Evolutionary conservation across 2,329 filamentous ascomycete species (phyloP).

Genomic region (Fusarium austroafricanum): DNA sequence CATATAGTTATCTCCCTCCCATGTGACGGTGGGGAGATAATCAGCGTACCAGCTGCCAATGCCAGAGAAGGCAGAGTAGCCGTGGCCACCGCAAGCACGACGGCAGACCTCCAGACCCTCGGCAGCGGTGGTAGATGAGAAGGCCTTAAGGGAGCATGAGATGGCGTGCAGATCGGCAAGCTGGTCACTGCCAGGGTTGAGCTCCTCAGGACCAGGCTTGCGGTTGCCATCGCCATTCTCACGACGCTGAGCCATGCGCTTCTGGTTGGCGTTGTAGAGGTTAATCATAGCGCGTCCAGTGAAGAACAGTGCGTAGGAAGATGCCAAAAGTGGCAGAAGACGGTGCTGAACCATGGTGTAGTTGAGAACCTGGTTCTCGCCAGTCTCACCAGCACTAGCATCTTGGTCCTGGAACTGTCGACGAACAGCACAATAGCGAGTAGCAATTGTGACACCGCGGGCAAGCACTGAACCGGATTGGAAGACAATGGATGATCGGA

Average conservation of each 20-base stretch:
- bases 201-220: slow-evolving; percentile 75
- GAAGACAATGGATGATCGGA: slow-evolving; percentile 78
- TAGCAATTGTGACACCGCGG: slow-evolving; percentile 81
- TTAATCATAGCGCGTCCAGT: slow-evolving; percentile 81
- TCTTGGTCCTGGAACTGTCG: slow-evolving; percentile 84
- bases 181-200: slow-evolving; percentile 70
- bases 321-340: slow-evolving; percentile 76
- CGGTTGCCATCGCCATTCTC: slow-evolving; percentile 58
- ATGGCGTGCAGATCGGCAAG: slow-evolving; percentile 81
- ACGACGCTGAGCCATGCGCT: slow-evolving; percentile 65
- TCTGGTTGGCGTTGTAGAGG: slow-evolving; percentile 78
- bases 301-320: slow-evolving; percentile 83
- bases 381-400: slow-evolving; percentile 64
- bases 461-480: slow-evolving; percentile 78
- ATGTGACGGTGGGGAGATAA: slow-evolving; percentile 76
- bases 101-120: slow-evolving; percentile 81
- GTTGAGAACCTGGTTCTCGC: slow-evolving; percentile 81
- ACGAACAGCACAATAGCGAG: slow-evolving; percentile 77
- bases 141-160: slow-evolving; percentile 80
- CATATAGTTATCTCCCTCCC: slow-evolving; percentile 88
- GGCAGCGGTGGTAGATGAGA: slow-evolving; percentile 76
- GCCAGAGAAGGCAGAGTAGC: slow-evolving; percentile 80
- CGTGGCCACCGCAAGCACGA: slow-evolving; percentile 81
- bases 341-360: slow-evolving; percentile 85
- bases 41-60: slow-evolving; percentile 81